Percentiles rank a stretch among this genome's conserved stretches.
phyloP scores from a whole-genome alignment of 2,329 filamentous ascomycete genomes.

The Pseudocercospora pini-densiflorae region DNA sequence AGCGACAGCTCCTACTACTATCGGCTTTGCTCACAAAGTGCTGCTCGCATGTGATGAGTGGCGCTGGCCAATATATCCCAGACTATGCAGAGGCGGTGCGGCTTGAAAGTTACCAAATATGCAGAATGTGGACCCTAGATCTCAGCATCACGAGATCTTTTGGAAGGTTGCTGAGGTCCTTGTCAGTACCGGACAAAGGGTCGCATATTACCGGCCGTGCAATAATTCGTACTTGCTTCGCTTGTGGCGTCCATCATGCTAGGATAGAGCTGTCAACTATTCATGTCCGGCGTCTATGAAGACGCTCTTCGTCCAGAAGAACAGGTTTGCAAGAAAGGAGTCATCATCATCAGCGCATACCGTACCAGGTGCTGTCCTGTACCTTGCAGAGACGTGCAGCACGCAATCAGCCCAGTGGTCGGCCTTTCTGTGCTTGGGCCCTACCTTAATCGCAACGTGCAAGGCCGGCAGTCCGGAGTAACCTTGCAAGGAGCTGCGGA shows the following conservation, averaged over 20 bases:
- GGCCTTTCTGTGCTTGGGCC: constrained; percentile 5
- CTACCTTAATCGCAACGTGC: constrained; percentile 13
- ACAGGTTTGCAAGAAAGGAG: constrained; percentile 7
- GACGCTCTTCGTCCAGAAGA: neutral
- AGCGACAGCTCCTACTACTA: neutral
- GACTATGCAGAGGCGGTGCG: constrained; percentile 3
- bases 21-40: neutral
- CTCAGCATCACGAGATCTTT: neutral
- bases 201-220: neutral
- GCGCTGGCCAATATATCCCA: neutral
- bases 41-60: neutral
- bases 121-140: constrained; percentile 6
- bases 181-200: neutral
- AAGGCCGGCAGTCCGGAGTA: neutral
- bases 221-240: neutral
- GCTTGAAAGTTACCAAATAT: constrained; percentile 14
- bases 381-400: constrained; percentile 18
- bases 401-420: constrained; percentile 15
- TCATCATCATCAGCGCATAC: constrained; percentile 3
- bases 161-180: neutral
- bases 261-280: constrained; percentile 6
- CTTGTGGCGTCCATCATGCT: constrained; percentile 11
- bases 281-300: neutral
- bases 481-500: constrained; percentile 8
- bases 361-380: constrained; percentile 8